Evolutionary conservation across 768 basidiomycete genomes (phyloP).

Genomic region (Termitomyces sp.): DNA sequence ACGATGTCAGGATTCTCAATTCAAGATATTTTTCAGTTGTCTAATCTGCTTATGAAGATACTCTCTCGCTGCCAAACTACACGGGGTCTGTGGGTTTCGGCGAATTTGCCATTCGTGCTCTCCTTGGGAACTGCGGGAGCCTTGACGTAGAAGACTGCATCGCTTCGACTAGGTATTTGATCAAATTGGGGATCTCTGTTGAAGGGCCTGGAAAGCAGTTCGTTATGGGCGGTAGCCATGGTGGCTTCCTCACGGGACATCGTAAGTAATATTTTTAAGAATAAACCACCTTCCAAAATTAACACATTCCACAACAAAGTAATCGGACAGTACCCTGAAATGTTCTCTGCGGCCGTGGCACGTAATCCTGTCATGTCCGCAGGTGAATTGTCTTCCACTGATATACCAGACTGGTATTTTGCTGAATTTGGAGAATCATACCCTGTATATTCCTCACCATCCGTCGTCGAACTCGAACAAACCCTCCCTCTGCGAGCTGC

Average conservation of each 20-base stretch:
- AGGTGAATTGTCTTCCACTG: constrained; percentile 48
- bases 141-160: constrained; percentile 66
- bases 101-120: constrained; percentile 45
- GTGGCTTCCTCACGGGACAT: constrained; percentile 58
- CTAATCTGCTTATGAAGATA: constrained; percentile 32
- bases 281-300: not conserved
- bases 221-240: constrained; percentile 63
- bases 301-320: constrained; percentile 29
- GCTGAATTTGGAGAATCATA: constrained; percentile 40
- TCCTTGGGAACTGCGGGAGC: constrained; percentile 55
- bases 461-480: constrained; percentile 4
- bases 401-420: constrained; percentile 69
- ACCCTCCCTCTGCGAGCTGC: not conserved
- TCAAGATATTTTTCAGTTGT: not conserved
- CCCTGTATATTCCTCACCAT: constrained; percentile 28
- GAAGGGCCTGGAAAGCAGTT: constrained; percentile 46
- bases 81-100: constrained; percentile 65
- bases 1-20: constrained; percentile 44
- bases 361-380: constrained; percentile 67
- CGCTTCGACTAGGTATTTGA: constrained; percentile 43
- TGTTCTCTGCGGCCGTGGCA: constrained; percentile 56
- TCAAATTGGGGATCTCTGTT: constrained; percentile 41
- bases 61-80: constrained; percentile 58
- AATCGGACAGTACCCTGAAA: constrained; percentile 53
- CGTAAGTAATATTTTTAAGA: constrained; percentile 30